Conservation (phyloP, 768 basidiomycete species). For the Paxillus ammoniavirescens region DNA sequence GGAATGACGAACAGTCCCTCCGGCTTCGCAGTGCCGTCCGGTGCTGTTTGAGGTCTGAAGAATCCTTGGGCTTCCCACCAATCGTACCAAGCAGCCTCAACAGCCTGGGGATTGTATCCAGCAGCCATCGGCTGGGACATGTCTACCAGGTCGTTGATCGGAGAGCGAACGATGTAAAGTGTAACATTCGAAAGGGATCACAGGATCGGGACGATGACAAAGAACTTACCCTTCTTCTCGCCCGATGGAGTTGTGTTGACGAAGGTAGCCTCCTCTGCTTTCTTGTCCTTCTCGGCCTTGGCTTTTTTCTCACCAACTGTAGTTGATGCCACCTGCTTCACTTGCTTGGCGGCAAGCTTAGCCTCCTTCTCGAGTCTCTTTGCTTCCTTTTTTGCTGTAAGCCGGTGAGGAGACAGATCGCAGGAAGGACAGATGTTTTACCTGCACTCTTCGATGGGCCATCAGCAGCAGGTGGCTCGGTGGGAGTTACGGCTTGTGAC, state of each 20-base stretch:
- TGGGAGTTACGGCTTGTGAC: neutral
- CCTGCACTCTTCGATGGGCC: slow-evolving; percentile 42
- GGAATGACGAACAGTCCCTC: slow-evolving; percentile 83
- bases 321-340: slow-evolving; percentile 38
- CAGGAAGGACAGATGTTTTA: slow-evolving; percentile 10
- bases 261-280: slow-evolving; percentile 68
- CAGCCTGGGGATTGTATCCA: slow-evolving; percentile 94
- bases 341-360: slow-evolving; percentile 67
- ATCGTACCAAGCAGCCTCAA: slow-evolving; percentile 96
- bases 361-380: slow-evolving; percentile 79
- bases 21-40: slow-evolving; percentile 55
- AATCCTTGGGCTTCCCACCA: slow-evolving; percentile 95
- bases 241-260: slow-evolving; percentile 89
- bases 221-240: slow-evolving; percentile 81
- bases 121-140: slow-evolving; percentile 82
- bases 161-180: neutral
- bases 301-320: slow-evolving; percentile 61
- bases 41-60: slow-evolving; percentile 72
- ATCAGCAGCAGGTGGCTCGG: slow-evolving; percentile 1
- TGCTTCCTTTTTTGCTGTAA: slow-evolving; percentile 79
- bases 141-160: slow-evolving; percentile 45
- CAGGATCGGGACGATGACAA: neutral
- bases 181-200: neutral
- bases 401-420: slow-evolving; percentile 2
- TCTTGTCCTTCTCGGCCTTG: slow-evolving; percentile 74